These are phyloP conservation scores for Suillus subluteus DNA, from an alignment of 768 basidiomycete species.

Conservation along the genomic window DNA sequence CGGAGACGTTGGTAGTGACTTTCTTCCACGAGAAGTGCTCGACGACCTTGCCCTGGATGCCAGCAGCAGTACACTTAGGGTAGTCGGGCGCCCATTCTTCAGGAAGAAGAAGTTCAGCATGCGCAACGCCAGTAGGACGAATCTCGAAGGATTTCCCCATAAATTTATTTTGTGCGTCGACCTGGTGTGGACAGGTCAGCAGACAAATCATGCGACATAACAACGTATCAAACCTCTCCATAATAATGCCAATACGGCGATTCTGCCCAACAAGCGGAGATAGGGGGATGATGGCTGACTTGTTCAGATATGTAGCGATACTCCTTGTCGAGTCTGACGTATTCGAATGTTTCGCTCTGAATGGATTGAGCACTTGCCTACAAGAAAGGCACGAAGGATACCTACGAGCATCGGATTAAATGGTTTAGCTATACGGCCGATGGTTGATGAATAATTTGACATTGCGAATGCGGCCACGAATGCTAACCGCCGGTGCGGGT, in stretches of 20 bases:
- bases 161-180: conserved; percentile 96
- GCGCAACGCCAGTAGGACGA: conserved; percentile 91
- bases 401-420: conserved; percentile 94
- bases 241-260: conserved; percentile 89
- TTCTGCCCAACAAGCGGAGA: conserved; percentile 95
- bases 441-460: conserved; percentile 96
- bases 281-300: conserved; percentile 97
- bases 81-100: conserved; percentile 63
- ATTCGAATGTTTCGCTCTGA: conserved; percentile 93
- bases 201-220: background rate
- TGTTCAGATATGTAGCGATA: conserved; percentile 96
- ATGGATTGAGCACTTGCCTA: conserved; percentile 7
- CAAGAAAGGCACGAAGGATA: conserved; percentile 14
- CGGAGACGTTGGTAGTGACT: conserved; percentile 87
- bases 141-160: conserved; percentile 98
- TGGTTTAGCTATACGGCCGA: conserved; percentile 95
- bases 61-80: conserved; percentile 53
- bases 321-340: conserved; percentile 82
- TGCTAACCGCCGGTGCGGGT: conserved; percentile 82
- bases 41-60: conserved; percentile 56
- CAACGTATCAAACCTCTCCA: conserved; percentile 64
- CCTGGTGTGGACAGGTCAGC: conserved; percentile 44
- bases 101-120: conserved; percentile 81
- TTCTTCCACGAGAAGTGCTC: conserved; percentile 98
- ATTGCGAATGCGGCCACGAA: conserved; percentile 97